Evolutionary conservation across 164 flowering plant genomes (phyloP).

Genomic region (Sedum album): DNA sequence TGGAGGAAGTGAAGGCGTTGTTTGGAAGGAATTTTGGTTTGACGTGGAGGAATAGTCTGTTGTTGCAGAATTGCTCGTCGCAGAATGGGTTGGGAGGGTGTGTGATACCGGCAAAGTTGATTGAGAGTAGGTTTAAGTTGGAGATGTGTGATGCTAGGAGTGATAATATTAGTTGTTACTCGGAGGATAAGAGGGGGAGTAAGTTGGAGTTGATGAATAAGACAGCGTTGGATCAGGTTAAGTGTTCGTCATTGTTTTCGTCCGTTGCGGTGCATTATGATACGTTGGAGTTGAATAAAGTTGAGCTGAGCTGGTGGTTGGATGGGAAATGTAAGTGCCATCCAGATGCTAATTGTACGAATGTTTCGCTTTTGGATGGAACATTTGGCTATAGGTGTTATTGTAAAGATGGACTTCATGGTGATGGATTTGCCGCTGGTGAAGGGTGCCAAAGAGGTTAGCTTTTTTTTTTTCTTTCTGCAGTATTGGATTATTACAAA

Average conservation of each 20-base stretch:
- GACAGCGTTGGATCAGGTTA: conserved; percentile 10
- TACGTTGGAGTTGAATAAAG: conserved; percentile 23
- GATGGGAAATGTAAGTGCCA: conserved; percentile 29
- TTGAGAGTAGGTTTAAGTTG: conserved; percentile 9
- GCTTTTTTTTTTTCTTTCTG: conserved; percentile 10
- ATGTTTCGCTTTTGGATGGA: conserved; percentile 12
- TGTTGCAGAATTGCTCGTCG: conserved; percentile 24
- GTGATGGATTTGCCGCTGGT: conserved; percentile 43
- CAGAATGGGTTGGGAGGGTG: conserved; percentile 14
- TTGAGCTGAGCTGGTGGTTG: conserved; percentile 51
- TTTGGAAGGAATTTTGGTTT: conserved; percentile 23
- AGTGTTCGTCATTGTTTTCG: conserved; percentile 28
- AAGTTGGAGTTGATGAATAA: conserved; percentile 13
- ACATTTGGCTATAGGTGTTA: conserved; percentile 29
- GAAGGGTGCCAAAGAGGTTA: conserved; percentile 43
- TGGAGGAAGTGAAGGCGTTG: conserved; percentile 12
- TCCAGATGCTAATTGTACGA: conserved; percentile 20
- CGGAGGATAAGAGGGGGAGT: background rate
- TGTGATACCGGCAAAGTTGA: conserved; percentile 13
- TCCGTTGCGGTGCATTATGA: conserved; percentile 23
- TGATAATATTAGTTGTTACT: conserved; percentile 31
- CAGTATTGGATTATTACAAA: background rate
- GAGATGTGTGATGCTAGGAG: conserved; percentile 11
- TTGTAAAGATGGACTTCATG: conserved; percentile 33
- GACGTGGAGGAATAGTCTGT: conserved; percentile 21